A percentile compares a stretch with the other conserved stretches of the same genome.
These are phyloP conservation scores for Cystobasidium onofrii DNA, from an alignment of 768 basidiomycete genomes.

Conservation along the genomic window DNA sequence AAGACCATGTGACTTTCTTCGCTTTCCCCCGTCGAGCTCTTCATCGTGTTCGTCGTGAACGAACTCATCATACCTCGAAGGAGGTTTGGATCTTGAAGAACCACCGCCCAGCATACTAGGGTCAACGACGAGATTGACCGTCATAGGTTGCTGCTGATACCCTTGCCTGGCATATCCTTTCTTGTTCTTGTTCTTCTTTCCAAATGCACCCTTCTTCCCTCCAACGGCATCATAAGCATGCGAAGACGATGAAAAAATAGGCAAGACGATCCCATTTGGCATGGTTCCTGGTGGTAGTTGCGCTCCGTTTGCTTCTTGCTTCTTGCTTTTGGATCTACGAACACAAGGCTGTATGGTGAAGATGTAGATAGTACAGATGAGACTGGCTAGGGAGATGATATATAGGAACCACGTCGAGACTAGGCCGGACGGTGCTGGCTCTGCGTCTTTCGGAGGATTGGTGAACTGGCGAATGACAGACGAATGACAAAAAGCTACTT, in stretches of 20 bases:
- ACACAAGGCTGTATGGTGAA: slow-evolving; percentile 4
- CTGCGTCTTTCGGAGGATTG: not conserved
- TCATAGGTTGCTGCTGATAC: slow-evolving; percentile 18
- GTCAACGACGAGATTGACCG: slow-evolving; percentile 23
- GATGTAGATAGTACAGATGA: not conserved
- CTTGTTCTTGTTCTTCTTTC: slow-evolving; percentile 2
- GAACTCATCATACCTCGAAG: slow-evolving; percentile 27
- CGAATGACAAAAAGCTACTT: no score
- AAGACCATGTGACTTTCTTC: not conserved
- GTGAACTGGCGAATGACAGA: not conserved
- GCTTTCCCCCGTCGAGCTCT: not conserved
- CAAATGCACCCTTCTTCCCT: not conserved
- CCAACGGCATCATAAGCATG: not conserved
- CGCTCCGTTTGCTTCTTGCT: not conserved
- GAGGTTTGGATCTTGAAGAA: not conserved
- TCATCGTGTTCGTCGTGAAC: slow-evolving; percentile 1
- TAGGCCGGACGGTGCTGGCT: not conserved
- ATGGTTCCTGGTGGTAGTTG: not conserved
- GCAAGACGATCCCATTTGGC: slow-evolving; percentile 1
- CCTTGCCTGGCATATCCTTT: not conserved
- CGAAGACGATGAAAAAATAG: not conserved
- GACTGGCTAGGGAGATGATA: not conserved
- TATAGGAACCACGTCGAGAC: slow-evolving; percentile 22
- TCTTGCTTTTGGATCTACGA: not conserved
- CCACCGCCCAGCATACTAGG: not conserved